Conservation (phyloP, 2,329 filamentous ascomycete species). For the Colletotrichum sp. region DNA sequence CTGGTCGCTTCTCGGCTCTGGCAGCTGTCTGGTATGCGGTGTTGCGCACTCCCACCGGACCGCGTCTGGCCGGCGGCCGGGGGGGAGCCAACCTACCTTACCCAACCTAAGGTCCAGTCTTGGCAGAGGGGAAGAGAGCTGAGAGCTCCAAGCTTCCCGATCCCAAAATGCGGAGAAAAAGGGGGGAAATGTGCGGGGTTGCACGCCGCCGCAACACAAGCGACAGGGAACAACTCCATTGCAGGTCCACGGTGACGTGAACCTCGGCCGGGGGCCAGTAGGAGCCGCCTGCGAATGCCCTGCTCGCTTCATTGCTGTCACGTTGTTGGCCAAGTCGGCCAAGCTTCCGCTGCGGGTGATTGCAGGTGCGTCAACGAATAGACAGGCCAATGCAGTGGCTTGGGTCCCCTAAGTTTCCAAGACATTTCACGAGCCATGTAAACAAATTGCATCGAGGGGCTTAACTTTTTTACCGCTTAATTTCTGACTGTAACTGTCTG, state of each 20-base stretch:
- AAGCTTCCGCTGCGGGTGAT: not conserved
- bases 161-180: slow-evolving; percentile 19
- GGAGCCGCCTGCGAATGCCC: not conserved
- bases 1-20: not conserved
- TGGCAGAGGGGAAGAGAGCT: slow-evolving; percentile 6
- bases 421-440: not conserved
- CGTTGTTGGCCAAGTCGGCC: not conserved
- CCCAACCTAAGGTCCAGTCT: not conserved
- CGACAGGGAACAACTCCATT: slow-evolving; percentile 5
- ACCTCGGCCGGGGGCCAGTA: not conserved
- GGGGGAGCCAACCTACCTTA: not conserved
- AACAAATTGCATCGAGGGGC: not conserved
- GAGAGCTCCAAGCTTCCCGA: not conserved
- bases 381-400: not conserved
- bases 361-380: not conserved
- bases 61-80: not conserved
- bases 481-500: not conserved
- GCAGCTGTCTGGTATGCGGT: not conserved
- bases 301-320: not conserved
- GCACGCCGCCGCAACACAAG: not conserved
- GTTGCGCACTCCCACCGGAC: not conserved
- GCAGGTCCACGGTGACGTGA: not conserved
- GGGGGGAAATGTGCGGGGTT: slow-evolving; percentile 9
- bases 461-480: not conserved
- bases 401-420: not conserved